Conservation (phyloP, 352 stramenopile genomes). For the Aphanomyces astaci region DNA sequence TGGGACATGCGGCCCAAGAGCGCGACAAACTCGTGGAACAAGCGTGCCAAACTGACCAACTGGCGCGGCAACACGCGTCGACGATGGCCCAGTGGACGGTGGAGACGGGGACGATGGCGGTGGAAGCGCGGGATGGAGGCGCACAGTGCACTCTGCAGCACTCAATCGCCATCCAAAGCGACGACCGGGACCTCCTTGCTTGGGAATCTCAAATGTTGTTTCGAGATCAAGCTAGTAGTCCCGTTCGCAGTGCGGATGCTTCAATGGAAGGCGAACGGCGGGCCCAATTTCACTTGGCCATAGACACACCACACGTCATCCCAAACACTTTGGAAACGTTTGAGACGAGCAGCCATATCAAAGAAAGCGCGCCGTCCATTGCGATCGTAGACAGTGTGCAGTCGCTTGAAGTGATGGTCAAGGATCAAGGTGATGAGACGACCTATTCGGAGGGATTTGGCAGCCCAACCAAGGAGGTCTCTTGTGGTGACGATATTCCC, state of each 20-base stretch:
- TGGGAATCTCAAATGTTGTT: background rate
- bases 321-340: background rate
- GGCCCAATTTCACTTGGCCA: background rate
- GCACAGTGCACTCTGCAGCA: background rate
- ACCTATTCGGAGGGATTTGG: background rate
- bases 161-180: slow-evolving; percentile 16
- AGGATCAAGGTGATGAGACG: background rate
- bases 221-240: no score
- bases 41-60: slow-evolving; percentile 4
- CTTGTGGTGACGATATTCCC: background rate
- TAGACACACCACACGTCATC: background rate
- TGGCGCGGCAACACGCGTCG: background rate
- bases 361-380: background rate
- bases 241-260: no score
- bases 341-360: background rate
- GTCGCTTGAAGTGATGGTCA: background rate
- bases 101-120: slow-evolving; percentile 12
- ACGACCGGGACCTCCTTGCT: background rate
- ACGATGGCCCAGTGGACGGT: slow-evolving; percentile 3
- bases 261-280: background rate
- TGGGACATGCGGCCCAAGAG: background rate
- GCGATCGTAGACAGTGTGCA: background rate
- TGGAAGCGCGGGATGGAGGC: slow-evolving; percentile 6
- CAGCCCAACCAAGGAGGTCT: slow-evolving; percentile 1
- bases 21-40: background rate